Percentiles rank a stretch among this genome's conserved stretches.
These are phyloP conservation scores for Kwoniella sp. DNA, from an alignment of 768 basidiomycete species.

Conservation along the genomic window DNA sequence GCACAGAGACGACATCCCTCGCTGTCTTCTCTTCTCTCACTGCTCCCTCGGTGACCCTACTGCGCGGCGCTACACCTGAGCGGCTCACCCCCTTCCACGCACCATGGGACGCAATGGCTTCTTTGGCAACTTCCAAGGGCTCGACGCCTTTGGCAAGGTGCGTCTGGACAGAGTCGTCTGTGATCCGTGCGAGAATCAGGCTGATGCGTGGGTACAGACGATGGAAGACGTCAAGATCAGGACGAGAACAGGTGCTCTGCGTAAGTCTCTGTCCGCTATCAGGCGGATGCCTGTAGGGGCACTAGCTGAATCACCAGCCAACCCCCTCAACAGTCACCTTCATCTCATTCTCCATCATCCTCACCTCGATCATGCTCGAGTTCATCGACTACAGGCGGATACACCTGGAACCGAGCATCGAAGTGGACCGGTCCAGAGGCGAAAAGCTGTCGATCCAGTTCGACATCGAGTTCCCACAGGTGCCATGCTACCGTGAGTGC, in stretches of 20 bases:
- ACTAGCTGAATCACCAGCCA: neutral
- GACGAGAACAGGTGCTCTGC: conserved; percentile 85
- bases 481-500: conserved; percentile 90
- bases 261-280: too few species aligned
- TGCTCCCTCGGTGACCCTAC: too few species aligned
- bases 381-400: conserved; percentile 91
- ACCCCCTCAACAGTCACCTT: conserved; percentile 80
- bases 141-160: conserved; percentile 99
- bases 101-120: conserved; percentile 51
- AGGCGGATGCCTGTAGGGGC: too few species aligned
- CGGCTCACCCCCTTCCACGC: too few species aligned
- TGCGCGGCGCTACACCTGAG: too few species aligned
- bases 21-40: too few species aligned
- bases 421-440: conserved; percentile 90
- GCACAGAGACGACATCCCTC: too few species aligned
- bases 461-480: conserved; percentile 91
- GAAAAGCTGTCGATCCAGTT: conserved; percentile 87
- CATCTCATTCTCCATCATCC: conserved; percentile 82
- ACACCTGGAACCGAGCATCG: conserved; percentile 76
- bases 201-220: conserved; percentile 58
- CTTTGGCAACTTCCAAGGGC: conserved; percentile 63
- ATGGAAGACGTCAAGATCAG: conserved; percentile 99
- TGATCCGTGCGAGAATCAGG: neutral
- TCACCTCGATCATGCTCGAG: conserved; percentile 85
- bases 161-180: conserved; percentile 19